Conservation (phyloP, 2,329 filamentous ascomycete genomes). For the Sarocladiaceae sp. region DNA sequence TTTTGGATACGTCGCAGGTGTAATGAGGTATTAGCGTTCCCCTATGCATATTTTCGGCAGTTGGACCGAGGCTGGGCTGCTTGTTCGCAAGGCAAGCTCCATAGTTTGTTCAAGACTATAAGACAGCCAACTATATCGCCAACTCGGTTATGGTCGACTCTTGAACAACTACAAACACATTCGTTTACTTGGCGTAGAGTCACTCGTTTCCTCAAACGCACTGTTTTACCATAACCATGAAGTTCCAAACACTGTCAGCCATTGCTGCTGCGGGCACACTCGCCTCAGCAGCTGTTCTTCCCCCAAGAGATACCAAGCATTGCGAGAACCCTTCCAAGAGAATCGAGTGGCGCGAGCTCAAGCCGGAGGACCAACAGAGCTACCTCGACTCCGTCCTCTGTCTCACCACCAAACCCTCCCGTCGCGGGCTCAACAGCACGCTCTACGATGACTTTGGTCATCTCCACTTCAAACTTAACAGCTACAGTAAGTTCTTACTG, state of each 20-base stretch:
- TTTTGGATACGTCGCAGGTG: not conserved
- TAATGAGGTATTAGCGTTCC: not conserved
- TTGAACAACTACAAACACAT: no score
- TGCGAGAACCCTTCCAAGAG: slow-evolving; percentile 4
- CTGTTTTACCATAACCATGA: not conserved
- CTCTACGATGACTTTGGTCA: slow-evolving; percentile 26
- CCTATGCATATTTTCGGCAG: not conserved
- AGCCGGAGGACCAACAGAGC: slow-evolving; percentile 8
- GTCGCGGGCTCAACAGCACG: slow-evolving; percentile 16
- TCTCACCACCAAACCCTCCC: slow-evolving; percentile 19
- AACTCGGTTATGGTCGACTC: no score
- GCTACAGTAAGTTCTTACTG: slow-evolving; percentile 20
- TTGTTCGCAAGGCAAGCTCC: no score
- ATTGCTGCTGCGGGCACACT: not conserved
- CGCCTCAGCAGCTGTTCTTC: slow-evolving; percentile 1
- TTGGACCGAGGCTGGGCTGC: no score
- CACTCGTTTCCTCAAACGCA: not conserved
- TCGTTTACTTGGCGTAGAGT: not conserved
- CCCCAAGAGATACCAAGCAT: not conserved
- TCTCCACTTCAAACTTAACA: slow-evolving; percentile 3
- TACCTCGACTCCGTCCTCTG: slow-evolving; percentile 24
- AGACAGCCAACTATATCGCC: no score
- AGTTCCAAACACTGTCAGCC: not conserved
- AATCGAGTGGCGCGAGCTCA: slow-evolving; percentile 10
- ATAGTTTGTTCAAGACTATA: no score